Evolutionary conservation across 371 early-diverging fungal species (phyloP).

Genomic region (Syncephalastrum contaminatum): DNA sequence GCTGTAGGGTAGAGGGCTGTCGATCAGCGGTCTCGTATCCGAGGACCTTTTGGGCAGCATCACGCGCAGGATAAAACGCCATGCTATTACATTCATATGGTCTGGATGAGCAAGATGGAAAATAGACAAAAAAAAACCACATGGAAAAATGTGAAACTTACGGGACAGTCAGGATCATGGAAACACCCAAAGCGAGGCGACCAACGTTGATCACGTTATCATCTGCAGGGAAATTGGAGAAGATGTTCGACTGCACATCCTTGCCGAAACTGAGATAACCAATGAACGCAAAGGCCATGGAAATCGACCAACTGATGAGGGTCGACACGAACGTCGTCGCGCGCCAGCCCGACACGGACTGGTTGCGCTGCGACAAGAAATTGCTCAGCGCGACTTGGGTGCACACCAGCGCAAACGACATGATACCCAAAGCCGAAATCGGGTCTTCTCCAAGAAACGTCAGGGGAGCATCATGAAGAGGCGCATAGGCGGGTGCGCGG

Average conservation of each 20-base stretch:
- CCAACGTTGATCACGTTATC: slow-evolving; percentile 55
- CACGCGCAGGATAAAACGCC: slow-evolving; percentile 60
- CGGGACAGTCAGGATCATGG: slow-evolving; percentile 58
- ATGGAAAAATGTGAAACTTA: slow-evolving; percentile 21
- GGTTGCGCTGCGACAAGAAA: slow-evolving; percentile 47
- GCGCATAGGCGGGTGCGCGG: slow-evolving; percentile 52
- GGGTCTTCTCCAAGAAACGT: slow-evolving; percentile 48
- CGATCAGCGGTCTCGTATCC: slow-evolving; percentile 46
- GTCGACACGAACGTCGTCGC: slow-evolving; percentile 48
- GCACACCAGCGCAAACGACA: slow-evolving; percentile 64
- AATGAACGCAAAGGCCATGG: slow-evolving; percentile 58
- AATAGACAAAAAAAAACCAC: slow-evolving; percentile 2
- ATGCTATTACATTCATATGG: slow-evolving; percentile 22
- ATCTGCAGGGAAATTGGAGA: slow-evolving; percentile 54
- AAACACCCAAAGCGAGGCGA: slow-evolving; percentile 50
- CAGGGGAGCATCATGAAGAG: slow-evolving; percentile 50
- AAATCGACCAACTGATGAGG: slow-evolving; percentile 48
- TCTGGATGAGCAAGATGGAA: neutral
- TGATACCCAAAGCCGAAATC: slow-evolving; percentile 59
- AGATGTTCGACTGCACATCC: slow-evolving; percentile 56
- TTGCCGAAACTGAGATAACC: slow-evolving; percentile 59
- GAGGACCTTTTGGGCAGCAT: slow-evolving; percentile 51
- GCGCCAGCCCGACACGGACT: slow-evolving; percentile 45
- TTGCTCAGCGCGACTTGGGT: slow-evolving; percentile 59
- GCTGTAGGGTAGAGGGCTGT: slow-evolving; percentile 44